A percentile compares a stretch with the other conserved stretches of the same genome.
Evolutionary conservation across 179 eudicot genomes (phyloP).

Genomic region (Camellia oleifera): DNA sequence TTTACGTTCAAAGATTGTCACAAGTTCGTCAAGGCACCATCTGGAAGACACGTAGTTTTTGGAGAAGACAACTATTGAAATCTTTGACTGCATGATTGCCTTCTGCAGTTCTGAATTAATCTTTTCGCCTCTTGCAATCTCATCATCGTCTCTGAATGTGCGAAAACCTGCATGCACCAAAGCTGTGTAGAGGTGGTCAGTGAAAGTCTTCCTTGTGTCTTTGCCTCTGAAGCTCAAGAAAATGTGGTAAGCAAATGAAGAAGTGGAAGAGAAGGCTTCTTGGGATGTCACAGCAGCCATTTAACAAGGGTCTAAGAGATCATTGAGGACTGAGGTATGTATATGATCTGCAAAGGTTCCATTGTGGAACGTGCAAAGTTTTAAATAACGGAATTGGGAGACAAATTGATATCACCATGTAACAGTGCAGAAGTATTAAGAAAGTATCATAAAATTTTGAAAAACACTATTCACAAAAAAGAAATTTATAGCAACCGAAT

Average conservation of each 20-base stretch:
- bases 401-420: no score
- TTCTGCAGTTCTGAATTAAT: not conserved
- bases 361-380: no score
- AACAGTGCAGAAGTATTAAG: no score
- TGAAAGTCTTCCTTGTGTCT: conserved; percentile 10
- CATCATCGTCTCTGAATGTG: conserved; percentile 12
- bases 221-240: not conserved
- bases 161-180: not conserved
- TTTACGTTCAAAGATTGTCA: not conserved
- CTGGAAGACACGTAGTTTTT: conserved; percentile 11
- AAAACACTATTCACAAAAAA: no score
- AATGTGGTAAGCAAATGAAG: not conserved
- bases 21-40: conserved; percentile 22
- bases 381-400: no score
- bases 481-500: no score
- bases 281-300: not conserved
- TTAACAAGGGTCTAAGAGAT: not conserved
- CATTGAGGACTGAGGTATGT: no score
- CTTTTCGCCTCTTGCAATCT: not conserved
- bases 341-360: no score
- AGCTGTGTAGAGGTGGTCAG: not conserved
- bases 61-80: conserved; percentile 14
- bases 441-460: no score
- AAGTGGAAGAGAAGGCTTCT: not conserved
- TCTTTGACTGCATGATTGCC: conserved; percentile 7